These are phyloP conservation scores for Agarophyton chilense DNA, from an alignment of 23 red algal species.

Conservation along the genomic window DNA sequence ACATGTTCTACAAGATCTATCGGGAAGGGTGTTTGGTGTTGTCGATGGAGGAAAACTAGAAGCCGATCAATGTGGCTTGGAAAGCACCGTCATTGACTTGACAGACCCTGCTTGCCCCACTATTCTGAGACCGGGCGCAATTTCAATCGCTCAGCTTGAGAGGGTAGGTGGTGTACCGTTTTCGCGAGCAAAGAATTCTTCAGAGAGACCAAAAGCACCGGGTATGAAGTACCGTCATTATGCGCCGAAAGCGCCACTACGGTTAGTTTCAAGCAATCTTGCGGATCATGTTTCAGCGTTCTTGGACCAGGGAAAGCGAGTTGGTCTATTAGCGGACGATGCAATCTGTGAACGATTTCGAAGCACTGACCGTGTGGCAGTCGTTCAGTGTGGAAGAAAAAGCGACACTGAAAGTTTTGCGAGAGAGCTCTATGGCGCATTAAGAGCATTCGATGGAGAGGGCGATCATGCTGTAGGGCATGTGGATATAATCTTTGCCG, in stretches of 20 bases:
- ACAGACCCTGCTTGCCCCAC: neutral
- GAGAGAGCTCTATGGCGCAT: conserved; percentile 44
- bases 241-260: conserved; percentile 70
- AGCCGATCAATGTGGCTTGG: conserved; percentile 63
- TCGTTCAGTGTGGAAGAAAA: conserved; percentile 41
- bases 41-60: conserved; percentile 72
- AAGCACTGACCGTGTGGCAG: conserved; percentile 23
- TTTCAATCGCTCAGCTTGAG: conserved; percentile 41
- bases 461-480: conserved; percentile 7
- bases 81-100: conserved; percentile 85
- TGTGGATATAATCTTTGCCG: conserved; percentile 85
- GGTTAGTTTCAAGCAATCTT: neutral
- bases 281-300: neutral
- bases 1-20: conserved; percentile 82
- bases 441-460: conserved; percentile 69
- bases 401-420: conserved; percentile 52
- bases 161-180: conserved; percentile 19
- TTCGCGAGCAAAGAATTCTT: neutral
- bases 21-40: conserved; percentile 42
- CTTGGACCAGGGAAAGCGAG: conserved; percentile 23
- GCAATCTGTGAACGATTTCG: neutral
- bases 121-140: conserved; percentile 78
- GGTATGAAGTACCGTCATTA: conserved; percentile 98
- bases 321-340: conserved; percentile 58
- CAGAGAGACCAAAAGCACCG: conserved; percentile 63